Base-by-base conservation (phyloP, 176 grass and related monocot genomes). In the Oryza longistaminata region DNA sequence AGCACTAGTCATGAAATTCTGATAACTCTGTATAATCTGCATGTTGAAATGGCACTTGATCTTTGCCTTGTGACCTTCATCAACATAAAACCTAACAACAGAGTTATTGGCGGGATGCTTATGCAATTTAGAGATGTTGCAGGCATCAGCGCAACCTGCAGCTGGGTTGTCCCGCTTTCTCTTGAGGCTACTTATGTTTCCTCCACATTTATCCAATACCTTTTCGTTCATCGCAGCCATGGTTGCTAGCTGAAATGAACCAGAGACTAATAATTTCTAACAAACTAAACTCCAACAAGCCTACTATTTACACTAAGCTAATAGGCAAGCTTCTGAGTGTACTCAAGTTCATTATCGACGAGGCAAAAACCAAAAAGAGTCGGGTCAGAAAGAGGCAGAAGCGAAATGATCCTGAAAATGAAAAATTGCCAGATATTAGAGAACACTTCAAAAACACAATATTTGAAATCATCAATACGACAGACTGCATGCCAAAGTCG, bases 141-240 rank as follows among this genome's bases (percentile, higher is more conserved):
- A 22, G 71, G 46, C 87, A 39, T 80, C 78, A 86, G 82, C 52
- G 35, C 66, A 66, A 67, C 46, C 11, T 77, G 78, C 53, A 75
- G 83, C 27, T 17, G 76, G 74, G 33, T 25, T 35, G 27, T 87
- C 88, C 77, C 88, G 73, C 83, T 95, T 95, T 82, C 90, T 92
- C 74, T 95, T 95, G 62, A 92, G 88, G 76, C 78, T 66, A 77
- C 17, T 25, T 68, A 66, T n/a, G 24, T 85, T 90, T 15, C 52
- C 84, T 86, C 68, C 76, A 68, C 43, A 85, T 73, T 87, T 86
- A 95, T 66, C 90, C 90, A 86, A 92, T 66, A 71, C 93, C 93
- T 88, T 92, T 95, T 21, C 80, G 83, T 88, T 95, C 86, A 58
- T 85, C 80, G 74, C 71, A 86, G 86, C 93, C 93, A 95, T 95